Percentiles rank a stretch among this genome's conserved stretches.
Conservation (phyloP, 768 basidiomycete species). For the Tulasnella sp. region DNA sequence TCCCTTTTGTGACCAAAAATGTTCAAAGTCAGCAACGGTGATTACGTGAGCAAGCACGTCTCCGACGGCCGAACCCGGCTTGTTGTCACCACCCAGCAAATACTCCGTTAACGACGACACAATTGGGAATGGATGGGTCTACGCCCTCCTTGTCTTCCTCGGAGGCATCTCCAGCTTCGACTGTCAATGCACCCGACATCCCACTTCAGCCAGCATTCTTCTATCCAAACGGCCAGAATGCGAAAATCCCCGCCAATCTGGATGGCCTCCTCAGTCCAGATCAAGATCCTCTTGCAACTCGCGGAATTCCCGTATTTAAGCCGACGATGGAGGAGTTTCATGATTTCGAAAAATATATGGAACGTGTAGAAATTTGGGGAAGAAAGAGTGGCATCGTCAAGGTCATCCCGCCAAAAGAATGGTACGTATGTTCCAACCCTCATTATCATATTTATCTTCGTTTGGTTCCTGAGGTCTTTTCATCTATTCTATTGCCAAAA, state of each 20-base stretch:
- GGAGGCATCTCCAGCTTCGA: background rate
- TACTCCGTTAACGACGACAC: background rate
- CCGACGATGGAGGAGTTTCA: conserved; percentile 84
- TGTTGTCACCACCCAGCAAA: background rate
- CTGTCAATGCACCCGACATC: background rate
- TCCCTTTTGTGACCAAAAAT: no score
- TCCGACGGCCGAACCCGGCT: no score
- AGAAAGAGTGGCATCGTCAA: conserved; percentile 85
- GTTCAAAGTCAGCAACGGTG: no score
- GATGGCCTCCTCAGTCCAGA: conserved; percentile 41
- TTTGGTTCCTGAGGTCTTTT: conserved; percentile 10
- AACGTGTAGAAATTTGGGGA: conserved; percentile 80
- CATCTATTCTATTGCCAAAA: conserved; percentile 13
- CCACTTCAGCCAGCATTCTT: conserved; percentile 13
- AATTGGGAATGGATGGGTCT: background rate
- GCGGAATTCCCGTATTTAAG: conserved; percentile 93
- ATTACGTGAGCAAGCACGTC: no score
- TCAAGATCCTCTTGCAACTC: conserved; percentile 66
- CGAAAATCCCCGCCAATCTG: background rate
- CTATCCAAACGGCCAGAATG: conserved; percentile 10
- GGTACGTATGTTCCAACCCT: conserved; percentile 38
- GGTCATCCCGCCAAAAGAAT: conserved; percentile 88
- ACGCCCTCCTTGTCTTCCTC: background rate
- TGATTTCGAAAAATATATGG: conserved; percentile 88
- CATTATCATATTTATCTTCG: background rate